These are phyloP conservation scores for Cryptococcus sp. DNA, from an alignment of 1,284 basidiomycete species.

Conservation along the genomic window DNA sequence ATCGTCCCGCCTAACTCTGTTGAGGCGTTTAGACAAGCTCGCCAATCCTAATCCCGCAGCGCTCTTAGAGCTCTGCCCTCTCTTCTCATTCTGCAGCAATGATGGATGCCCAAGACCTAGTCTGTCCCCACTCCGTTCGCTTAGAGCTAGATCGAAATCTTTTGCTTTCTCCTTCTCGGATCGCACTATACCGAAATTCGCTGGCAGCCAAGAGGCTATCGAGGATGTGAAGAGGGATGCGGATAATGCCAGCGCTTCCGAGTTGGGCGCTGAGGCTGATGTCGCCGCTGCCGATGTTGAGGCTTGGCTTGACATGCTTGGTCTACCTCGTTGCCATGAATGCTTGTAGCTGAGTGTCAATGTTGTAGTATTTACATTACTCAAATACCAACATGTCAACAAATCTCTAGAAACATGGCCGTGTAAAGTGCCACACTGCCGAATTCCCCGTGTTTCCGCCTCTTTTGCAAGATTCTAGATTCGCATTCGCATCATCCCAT, in stretches of 20 bases:
- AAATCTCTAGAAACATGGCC: neutral
- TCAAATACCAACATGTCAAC: neutral
- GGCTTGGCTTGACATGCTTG: no score
- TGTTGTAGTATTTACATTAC: neutral
- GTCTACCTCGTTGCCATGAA: conserved; percentile 2
- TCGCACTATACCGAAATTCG: conserved; percentile 32
- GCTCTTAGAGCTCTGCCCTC: conserved; percentile 10
- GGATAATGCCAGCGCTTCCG: conserved; percentile 40
- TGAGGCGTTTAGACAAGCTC: conserved; percentile 16
- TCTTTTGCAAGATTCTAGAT: neutral
- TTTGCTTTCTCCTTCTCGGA: conserved; percentile 13
- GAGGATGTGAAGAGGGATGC: conserved; percentile 43
- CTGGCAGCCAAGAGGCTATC: conserved; percentile 44
- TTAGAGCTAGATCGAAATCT: conserved; percentile 13
- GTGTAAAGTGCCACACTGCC: conserved; percentile 13
- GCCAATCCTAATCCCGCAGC: conserved; percentile 9
- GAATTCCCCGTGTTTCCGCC: conserved; percentile 17
- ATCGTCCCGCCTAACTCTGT: conserved; percentile 6
- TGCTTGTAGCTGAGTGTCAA: neutral
- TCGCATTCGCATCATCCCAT: neutral
- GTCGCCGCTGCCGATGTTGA: neutral
- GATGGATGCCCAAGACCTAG: conserved; percentile 44
- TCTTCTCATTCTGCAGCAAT: conserved; percentile 18
- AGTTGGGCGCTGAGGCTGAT: conserved; percentile 4
- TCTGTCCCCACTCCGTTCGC: conserved; percentile 22